Conservation (phyloP, 768 basidiomycete genomes). For the Arthromyces matolae region DNA sequence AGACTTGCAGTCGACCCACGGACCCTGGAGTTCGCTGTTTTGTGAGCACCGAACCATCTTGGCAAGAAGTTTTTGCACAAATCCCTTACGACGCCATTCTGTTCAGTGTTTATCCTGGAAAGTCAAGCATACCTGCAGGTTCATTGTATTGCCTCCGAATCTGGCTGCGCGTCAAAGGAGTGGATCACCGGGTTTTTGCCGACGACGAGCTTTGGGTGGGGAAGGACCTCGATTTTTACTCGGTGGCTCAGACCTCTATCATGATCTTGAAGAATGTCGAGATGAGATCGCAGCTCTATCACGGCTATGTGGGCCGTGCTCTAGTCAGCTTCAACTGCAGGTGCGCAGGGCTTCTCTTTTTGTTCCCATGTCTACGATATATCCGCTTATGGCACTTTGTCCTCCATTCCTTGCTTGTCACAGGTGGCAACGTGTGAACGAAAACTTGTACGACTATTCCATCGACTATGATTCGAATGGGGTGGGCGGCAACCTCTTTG, state of each 20-base stretch:
- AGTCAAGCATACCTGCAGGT: constrained; percentile 48
- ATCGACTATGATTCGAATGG: constrained; percentile 66
- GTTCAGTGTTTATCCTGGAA: constrained; percentile 58
- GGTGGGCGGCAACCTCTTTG: constrained; percentile 51
- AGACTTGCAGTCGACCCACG: constrained; percentile 51
- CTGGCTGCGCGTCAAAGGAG: constrained; percentile 55
- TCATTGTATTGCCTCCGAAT: constrained; percentile 57
- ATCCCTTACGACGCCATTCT: constrained; percentile 2
- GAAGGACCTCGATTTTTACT: constrained; percentile 59
- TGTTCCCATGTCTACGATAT: too few species aligned
- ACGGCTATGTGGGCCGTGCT: constrained; percentile 52
- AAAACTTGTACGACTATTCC: constrained; percentile 48
- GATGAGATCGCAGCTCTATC: constrained; percentile 48
- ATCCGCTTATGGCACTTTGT: background rate
- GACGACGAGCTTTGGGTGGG: constrained; percentile 66
- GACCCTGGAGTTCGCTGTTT: constrained; percentile 55
- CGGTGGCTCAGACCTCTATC: constrained; percentile 55
- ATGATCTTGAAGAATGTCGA: constrained; percentile 43
- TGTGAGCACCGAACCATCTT: too few species aligned
- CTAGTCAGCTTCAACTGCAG: constrained; percentile 52
- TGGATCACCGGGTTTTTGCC: constrained; percentile 62
- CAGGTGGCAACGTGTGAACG: constrained; percentile 50
- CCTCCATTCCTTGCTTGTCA: background rate
- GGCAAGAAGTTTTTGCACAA: too few species aligned
- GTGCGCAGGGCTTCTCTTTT: constrained; percentile 27